Evolutionary conservation across 1,284 basidiomycete species (phyloP).

Genomic region (Melampsora americana): DNA sequence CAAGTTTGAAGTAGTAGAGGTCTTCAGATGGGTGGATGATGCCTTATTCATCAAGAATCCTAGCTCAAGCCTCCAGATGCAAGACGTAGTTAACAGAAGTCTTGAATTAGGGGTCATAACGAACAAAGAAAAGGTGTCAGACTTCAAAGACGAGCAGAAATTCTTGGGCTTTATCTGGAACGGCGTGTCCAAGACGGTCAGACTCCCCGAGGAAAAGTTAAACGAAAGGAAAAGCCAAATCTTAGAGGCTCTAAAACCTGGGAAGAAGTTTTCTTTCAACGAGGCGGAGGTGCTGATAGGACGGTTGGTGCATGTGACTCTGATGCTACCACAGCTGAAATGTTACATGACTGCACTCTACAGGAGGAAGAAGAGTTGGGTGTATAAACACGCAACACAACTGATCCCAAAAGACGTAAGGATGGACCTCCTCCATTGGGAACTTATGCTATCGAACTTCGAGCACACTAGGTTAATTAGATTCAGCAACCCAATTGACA

Average conservation of each 20-base stretch:
- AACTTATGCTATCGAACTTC: background rate
- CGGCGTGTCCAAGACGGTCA: background rate
- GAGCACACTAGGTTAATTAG: background rate
- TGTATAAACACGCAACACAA: background rate
- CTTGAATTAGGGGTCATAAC: background rate
- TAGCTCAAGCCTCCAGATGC: background rate
- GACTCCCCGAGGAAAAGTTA: background rate
- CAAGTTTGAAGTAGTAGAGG: too few species aligned
- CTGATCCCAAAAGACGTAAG: background rate
- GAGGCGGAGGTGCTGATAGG: background rate
- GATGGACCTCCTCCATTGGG: background rate
- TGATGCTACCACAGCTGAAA: background rate
- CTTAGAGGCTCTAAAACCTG: background rate
- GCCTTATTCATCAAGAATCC: background rate
- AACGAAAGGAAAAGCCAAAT: background rate
- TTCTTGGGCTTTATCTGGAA: background rate
- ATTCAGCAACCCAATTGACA: background rate
- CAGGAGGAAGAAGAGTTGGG: slow-evolving; percentile 3
- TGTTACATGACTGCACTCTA: background rate
- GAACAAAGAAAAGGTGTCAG: background rate
- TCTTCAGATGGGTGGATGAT: slow-evolving; percentile 8
- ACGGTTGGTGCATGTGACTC: background rate
- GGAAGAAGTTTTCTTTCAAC: background rate
- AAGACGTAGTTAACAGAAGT: background rate
- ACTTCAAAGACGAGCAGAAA: background rate